Percentiles rank a stretch among this genome's conserved stretches.
These are phyloP conservation scores for Phylloporus sp. DNA, from an alignment of 1,284 basidiomycete species.

Conservation along the genomic window DNA sequence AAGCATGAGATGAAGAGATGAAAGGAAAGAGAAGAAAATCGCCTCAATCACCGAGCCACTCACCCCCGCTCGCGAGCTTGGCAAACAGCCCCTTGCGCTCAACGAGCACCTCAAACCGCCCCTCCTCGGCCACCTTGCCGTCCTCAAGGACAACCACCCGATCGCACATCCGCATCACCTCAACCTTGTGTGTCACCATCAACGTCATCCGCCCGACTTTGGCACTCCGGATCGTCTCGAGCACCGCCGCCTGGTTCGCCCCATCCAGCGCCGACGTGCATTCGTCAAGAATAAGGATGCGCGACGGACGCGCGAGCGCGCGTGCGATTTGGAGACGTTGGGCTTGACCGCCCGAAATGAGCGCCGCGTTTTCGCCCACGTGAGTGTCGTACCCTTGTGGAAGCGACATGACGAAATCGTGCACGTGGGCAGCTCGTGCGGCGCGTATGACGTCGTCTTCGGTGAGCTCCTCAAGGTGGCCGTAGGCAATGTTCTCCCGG, in stretches of 20 bases:
- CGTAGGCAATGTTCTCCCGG: conserved; percentile 88
- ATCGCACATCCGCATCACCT: conserved; percentile 93
- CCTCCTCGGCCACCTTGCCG: conserved; percentile 80
- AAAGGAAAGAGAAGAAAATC: conserved; percentile 1
- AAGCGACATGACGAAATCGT: conserved; percentile 85
- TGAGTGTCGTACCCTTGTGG: conserved; percentile 86
- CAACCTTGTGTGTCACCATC: conserved; percentile 92
- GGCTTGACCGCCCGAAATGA: conserved; percentile 94
- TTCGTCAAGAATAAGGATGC: conserved; percentile 91
- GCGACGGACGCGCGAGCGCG: conserved; percentile 73
- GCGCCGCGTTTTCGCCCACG: conserved; percentile 86
- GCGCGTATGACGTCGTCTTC: conserved; percentile 68
- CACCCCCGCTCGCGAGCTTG: conserved; percentile 82
- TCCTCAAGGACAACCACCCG: conserved; percentile 83
- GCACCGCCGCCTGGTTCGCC: conserved; percentile 78
- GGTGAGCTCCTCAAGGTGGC: conserved; percentile 42
- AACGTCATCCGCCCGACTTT: conserved; percentile 79
- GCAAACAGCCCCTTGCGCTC: conserved; percentile 78
- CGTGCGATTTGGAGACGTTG: conserved; percentile 93
- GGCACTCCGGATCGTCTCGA: conserved; percentile 75
- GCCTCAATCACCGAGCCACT: conserved; percentile 67
- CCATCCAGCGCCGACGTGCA: conserved; percentile 91
- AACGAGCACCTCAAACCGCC: conserved; percentile 76
- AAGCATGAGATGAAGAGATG: not conserved
- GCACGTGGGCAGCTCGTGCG: conserved; percentile 76